A percentile compares a stretch with the other conserved stretches of the same genome.
Evolutionary conservation across 2,329 filamentous ascomycete genomes (phyloP).

Genomic region (Neospermospora avenae): DNA sequence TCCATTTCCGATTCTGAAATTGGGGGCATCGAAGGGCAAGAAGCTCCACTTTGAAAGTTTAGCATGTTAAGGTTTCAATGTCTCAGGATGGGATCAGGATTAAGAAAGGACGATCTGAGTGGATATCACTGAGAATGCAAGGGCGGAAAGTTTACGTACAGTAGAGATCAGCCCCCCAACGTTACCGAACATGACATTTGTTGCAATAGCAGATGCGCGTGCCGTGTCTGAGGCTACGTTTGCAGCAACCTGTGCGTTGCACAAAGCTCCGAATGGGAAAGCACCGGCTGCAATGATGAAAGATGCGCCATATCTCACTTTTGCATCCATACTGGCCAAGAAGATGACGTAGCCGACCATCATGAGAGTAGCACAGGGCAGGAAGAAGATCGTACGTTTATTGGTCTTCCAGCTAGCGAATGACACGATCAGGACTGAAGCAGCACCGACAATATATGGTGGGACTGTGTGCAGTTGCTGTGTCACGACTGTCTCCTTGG

Average conservation of each 20-base stretch:
- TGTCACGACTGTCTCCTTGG: conserved; percentile 50
- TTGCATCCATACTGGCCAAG: conserved; percentile 49
- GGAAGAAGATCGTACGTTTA: conserved; percentile 57
- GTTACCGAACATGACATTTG: conserved; percentile 69
- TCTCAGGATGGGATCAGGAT: no score
- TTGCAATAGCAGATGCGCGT: conserved; percentile 61
- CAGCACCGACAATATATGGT: conserved; percentile 64
- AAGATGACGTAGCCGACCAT: conserved; percentile 72
- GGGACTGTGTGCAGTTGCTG: conserved; percentile 71
- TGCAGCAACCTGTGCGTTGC: conserved; percentile 64
- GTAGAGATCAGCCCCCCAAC: conserved; percentile 64
- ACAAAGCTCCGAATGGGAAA: conserved; percentile 61
- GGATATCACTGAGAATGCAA: no score
- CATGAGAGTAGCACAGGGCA: conserved; percentile 56
- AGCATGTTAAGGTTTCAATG: no score
- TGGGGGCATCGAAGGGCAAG: conserved; percentile 58
- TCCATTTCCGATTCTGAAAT: conserved; percentile 69
- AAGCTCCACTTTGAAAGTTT: no score
- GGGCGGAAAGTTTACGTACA: no score
- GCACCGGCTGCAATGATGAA: conserved; percentile 65
- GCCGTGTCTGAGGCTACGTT: conserved; percentile 72
- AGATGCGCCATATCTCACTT: conserved; percentile 65
- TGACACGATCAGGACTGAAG: conserved; percentile 62
- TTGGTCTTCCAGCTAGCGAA: conserved; percentile 60
- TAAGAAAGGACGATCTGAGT: no score